Evolutionary conservation across 208 protist genomes (phyloP).

Genomic region (Leishmania arabica): DNA sequence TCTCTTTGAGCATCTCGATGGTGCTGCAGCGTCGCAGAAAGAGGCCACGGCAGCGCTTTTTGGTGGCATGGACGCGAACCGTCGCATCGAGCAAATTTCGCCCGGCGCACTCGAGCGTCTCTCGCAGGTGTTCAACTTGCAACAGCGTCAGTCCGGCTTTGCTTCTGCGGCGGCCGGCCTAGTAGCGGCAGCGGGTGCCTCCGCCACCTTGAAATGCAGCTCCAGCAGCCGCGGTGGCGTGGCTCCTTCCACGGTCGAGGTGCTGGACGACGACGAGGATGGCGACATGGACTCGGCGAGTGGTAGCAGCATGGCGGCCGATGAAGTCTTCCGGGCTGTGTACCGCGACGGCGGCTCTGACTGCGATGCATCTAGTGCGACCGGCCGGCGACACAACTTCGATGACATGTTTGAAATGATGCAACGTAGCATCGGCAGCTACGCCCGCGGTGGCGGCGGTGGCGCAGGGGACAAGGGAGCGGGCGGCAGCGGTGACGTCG

Average conservation of each 20-base stretch:
- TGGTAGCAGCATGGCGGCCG: constrained; percentile 17
- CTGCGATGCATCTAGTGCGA: constrained; percentile 9
- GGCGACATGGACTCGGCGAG: constrained; percentile 16
- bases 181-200: not conserved
- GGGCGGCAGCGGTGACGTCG: constrained; percentile 8
- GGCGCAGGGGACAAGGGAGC: not conserved
- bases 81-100: constrained; percentile 24
- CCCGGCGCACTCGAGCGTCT: constrained; percentile 27
- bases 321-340: constrained; percentile 12
- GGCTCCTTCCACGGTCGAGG: constrained; percentile 12
- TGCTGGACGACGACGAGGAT: constrained; percentile 17
- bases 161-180: constrained; percentile 2
- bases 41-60: constrained; percentile 14
- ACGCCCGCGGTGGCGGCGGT: constrained; percentile 3
- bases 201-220: not conserved
- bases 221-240: constrained; percentile 5
- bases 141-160: constrained; percentile 19
- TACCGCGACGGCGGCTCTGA: constrained; percentile 8
- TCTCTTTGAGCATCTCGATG: constrained; percentile 32
- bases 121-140: constrained; percentile 27
- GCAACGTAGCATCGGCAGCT: constrained; percentile 33
- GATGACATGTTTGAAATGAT: constrained; percentile 42
- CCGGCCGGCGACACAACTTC: constrained; percentile 18
- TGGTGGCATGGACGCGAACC: constrained; percentile 21
- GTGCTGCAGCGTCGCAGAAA: not conserved